phyloP scores from a whole-genome alignment of 2,329 filamentous ascomycete genomes.

The Rhynchosporium graminicola region DNA sequence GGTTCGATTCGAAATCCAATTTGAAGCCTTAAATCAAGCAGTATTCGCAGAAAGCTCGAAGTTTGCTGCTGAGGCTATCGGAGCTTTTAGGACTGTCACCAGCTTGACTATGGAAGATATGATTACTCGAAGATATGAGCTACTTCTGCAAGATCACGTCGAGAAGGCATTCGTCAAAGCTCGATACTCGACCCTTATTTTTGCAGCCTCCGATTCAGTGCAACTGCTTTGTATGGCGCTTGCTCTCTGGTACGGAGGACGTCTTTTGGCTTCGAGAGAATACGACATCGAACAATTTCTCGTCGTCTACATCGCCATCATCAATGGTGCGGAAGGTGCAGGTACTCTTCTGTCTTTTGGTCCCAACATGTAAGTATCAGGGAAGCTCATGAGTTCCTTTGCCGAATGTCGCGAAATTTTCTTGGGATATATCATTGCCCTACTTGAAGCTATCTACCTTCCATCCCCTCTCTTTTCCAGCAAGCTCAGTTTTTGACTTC shows the following conservation, averaged over 20 bases:
- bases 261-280: constrained; percentile 45
- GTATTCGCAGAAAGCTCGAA: constrained; percentile 63
- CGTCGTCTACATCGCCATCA: constrained; percentile 54
- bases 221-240: constrained; percentile 59
- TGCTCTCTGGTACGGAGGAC: constrained; percentile 56
- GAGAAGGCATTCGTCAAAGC: constrained; percentile 50
- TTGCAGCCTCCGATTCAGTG: constrained; percentile 56
- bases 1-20: constrained; percentile 55
- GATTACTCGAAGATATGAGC: constrained; percentile 52
- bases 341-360: constrained; percentile 55
- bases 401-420: no score
- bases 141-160: constrained; percentile 50
- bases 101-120: constrained; percentile 59
- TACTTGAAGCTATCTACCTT: no score
- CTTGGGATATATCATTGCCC: no score
- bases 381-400: no score
- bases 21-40: constrained; percentile 57
- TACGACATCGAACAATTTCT: constrained; percentile 51
- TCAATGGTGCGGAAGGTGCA: constrained; percentile 54
- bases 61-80: constrained; percentile 63
- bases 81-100: constrained; percentile 43
- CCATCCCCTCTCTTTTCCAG: no score
- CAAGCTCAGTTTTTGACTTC: no score
- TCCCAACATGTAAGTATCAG: constrained; percentile 46
- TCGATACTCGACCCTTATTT: constrained; percentile 51